These are phyloP conservation scores for Imleria badia DNA, from an alignment of 768 basidiomycete species.

Conservation along the genomic window DNA sequence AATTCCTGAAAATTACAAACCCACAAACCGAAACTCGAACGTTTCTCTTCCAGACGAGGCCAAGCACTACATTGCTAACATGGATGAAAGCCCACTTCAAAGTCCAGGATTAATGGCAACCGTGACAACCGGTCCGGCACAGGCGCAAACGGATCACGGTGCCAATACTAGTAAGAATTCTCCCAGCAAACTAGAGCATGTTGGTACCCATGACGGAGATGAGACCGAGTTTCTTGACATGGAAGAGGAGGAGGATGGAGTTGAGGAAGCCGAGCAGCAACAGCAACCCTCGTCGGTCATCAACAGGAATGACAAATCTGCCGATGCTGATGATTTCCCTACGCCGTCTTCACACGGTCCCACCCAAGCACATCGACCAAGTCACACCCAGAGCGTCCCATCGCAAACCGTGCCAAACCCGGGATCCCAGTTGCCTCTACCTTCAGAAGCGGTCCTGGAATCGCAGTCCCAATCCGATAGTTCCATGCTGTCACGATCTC, in stretches of 20 bases:
- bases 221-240: constrained; percentile 67
- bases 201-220: constrained; percentile 24
- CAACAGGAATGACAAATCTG: constrained; percentile 30
- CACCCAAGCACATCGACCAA: constrained; percentile 6
- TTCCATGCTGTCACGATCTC: constrained; percentile 24
- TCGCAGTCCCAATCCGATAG: constrained; percentile 22
- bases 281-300: constrained; percentile 6
- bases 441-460: constrained; percentile 14
- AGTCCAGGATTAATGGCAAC: constrained; percentile 40
- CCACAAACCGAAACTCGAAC: constrained; percentile 60
- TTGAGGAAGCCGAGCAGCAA: constrained; percentile 16
- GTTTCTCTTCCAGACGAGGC: constrained; percentile 78
- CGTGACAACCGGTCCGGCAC: background rate
- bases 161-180: background rate
- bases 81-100: constrained; percentile 60
- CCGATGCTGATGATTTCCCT: constrained; percentile 53
- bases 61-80: constrained; percentile 65
- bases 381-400: constrained; percentile 8
- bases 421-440: constrained; percentile 19
- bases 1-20: constrained; percentile 34
- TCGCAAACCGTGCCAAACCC: constrained; percentile 11
- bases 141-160: background rate
- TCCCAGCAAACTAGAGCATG: constrained; percentile 11
- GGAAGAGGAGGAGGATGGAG: constrained; percentile 36
- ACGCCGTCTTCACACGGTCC: constrained; percentile 40